Evolutionary conservation across 371 early-diverging fungal genomes (phyloP).

Genomic region (Globomyces sp.): DNA sequence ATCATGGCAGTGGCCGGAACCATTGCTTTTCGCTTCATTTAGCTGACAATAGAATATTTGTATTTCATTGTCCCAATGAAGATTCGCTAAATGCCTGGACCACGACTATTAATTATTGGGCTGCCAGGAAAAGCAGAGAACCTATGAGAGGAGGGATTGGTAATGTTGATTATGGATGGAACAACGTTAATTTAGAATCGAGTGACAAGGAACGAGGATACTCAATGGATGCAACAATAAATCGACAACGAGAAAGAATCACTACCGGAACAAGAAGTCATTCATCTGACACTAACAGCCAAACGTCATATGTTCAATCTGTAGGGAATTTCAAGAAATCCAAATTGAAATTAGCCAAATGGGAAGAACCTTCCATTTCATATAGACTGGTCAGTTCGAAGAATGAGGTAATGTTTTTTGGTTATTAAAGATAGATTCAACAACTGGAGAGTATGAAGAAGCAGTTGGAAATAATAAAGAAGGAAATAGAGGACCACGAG

Average conservation of each 20-base stretch:
- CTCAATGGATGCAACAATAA: conserved; percentile 16
- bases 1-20: conserved; percentile 73
- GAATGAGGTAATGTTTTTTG: conserved; percentile 27
- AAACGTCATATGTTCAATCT: too few species aligned
- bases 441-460: conserved; percentile 48
- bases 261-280: background rate
- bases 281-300: background rate
- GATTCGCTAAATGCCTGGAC: conserved; percentile 80
- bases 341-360: conserved; percentile 37
- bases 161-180: conserved; percentile 90
- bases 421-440: conserved; percentile 20
- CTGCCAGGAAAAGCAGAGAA: conserved; percentile 81
- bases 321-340: background rate
- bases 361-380: conserved; percentile 31
- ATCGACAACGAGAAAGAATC: background rate
- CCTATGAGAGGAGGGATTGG: conserved; percentile 80
- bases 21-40: conserved; percentile 81
- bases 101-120: conserved; percentile 85
- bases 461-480: conserved; percentile 39
- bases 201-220: conserved; percentile 22
- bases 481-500: conserved; percentile 56
- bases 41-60: conserved; percentile 71
- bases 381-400: conserved; percentile 26
- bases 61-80: conserved; percentile 74
- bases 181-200: background rate